phyloP scores from a whole-genome alignment of 164 flowering plant species.

The Vitis riparia region DNA sequence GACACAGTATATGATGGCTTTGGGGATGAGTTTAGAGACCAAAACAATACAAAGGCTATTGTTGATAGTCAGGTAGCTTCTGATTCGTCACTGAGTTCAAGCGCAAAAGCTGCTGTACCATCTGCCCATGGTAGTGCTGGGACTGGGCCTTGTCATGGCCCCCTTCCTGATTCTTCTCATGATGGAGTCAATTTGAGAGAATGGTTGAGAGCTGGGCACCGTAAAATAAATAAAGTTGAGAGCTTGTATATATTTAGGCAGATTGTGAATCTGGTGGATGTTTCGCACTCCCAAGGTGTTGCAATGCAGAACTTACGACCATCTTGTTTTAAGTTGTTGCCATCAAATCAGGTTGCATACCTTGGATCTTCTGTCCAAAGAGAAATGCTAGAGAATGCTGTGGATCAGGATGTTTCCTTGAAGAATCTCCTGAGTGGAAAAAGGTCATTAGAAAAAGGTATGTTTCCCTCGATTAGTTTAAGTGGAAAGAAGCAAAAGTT shows the following conservation, averaged over 20 bases:
- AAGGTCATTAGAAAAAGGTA: constrained; percentile 32
- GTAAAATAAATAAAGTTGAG: constrained; percentile 48
- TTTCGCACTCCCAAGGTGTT: constrained; percentile 64
- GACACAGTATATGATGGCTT: constrained; percentile 31
- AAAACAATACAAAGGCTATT: constrained; percentile 25
- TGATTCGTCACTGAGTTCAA: constrained; percentile 25
- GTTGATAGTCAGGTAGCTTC: constrained; percentile 24
- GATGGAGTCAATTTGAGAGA: constrained; percentile 65
- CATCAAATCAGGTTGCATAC: constrained; percentile 55
- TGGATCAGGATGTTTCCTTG: constrained; percentile 22
- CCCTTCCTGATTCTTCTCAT: constrained; percentile 10
- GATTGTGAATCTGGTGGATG: constrained; percentile 65
- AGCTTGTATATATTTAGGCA: constrained; percentile 64
- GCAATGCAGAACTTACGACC: constrained; percentile 61
- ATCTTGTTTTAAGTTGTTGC: constrained; percentile 64
- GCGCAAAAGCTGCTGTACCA: constrained; percentile 20
- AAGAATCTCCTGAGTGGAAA: constrained; percentile 31
- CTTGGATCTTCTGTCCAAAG: constrained; percentile 38
- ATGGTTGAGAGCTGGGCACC: constrained; percentile 52
- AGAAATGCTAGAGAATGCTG: constrained; percentile 22
- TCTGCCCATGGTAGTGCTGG: constrained; percentile 20
- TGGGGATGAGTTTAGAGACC: constrained; percentile 23
- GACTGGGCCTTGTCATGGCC: constrained; percentile 7
- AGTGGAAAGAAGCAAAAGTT: constrained; percentile 51
- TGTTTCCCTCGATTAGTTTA: constrained; percentile 16